These are phyloP conservation scores for Monosporascus cannonballus DNA, from an alignment of 2,329 filamentous ascomycete genomes.

Conservation along the genomic window DNA sequence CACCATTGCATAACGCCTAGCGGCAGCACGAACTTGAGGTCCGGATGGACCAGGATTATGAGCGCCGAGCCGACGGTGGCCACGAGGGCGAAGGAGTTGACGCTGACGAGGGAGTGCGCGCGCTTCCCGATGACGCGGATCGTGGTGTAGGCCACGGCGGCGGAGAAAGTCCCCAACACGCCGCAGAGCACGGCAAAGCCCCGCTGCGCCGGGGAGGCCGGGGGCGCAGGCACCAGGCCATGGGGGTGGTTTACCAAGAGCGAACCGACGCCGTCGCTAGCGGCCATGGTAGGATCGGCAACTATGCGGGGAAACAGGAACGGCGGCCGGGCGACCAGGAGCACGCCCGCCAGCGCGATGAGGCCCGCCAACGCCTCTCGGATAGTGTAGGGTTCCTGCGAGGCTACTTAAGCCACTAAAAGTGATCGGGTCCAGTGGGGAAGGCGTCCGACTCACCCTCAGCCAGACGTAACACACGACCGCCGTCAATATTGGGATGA, in stretches of 20 bases:
- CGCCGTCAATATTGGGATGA: slow-evolving; percentile 64
- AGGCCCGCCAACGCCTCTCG: slow-evolving; percentile 64
- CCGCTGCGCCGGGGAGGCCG: slow-evolving; percentile 52
- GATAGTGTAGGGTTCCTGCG: slow-evolving; percentile 63
- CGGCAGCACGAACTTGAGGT: slow-evolving; percentile 32
- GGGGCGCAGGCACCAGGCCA: slow-evolving; percentile 15
- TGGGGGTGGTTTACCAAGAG: slow-evolving; percentile 9
- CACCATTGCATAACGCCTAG: slow-evolving; percentile 39
- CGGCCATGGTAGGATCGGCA: background rate
- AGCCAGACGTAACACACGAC: slow-evolving; percentile 56
- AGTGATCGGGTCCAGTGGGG: no score
- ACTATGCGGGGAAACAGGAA: slow-evolving; percentile 42
- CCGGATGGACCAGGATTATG: slow-evolving; percentile 45
- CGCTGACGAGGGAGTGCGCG: slow-evolving; percentile 68
- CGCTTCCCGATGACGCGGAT: slow-evolving; percentile 71
- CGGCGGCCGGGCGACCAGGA: slow-evolving; percentile 67
- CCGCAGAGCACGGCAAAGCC: slow-evolving; percentile 59
- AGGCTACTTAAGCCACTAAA: no score
- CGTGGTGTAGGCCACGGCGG: slow-evolving; percentile 63
- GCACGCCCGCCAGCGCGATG: slow-evolving; percentile 64
- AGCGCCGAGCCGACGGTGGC: slow-evolving; percentile 60
- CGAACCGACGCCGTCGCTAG: background rate
- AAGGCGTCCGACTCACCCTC: slow-evolving; percentile 13
- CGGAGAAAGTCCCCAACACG: slow-evolving; percentile 63
- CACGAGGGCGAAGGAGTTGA: slow-evolving; percentile 69